Evolutionary conservation across 192 early-diverging fungal genomes (phyloP), one percentile per base, ranked within the genome.

Genomic region (Pilaira anomala): DNA sequence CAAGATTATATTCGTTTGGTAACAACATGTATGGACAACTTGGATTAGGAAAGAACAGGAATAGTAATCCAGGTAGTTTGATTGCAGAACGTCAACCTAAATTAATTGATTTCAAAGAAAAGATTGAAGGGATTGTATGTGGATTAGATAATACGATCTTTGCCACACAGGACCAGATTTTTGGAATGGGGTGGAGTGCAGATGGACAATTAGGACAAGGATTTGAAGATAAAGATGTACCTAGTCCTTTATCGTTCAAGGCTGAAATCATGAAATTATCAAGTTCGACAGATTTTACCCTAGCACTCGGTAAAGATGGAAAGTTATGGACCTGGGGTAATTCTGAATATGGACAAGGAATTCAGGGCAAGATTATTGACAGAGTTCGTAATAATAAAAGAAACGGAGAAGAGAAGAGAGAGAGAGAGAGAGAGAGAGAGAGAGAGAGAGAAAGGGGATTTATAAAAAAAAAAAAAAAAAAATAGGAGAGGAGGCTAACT

Each of bases 121-220:
- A 66, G 18, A 76, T 84, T n/a, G 60, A 62, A 9, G 73, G 80
- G 21, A 73, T 90, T 42, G 73, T 78, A 33, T 90, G 88, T 66
- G 88, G 88, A 30, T 62, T 90, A 24, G 88, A 90, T 73, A 83
- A 90, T 49, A 87, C 85, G 24, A 56, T 86, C 24, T 55, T 90
- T 6, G 69, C 75, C 19, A 88, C 87, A 55, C 0, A 44, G 30
- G 26, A 24, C 14, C 13, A 19, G 16, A 55, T 87, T 30, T 86
- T 85, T 67, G 76, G 83, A 0, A 87, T 90, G 87, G 88, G 88
- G 33, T 90, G 88, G 88, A 83, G 86, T 14, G 78, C 87, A n/a
- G 88, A 90, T 60, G 88, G 88, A 7, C 88, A 90, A 74, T 69
- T 90, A 28, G 88, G 88, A 13, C 64, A 83, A 18, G 86, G 87